Evolutionary conservation across 1,284 basidiomycete genomes (phyloP).

Genomic region (Volvariella surrecta): DNA sequence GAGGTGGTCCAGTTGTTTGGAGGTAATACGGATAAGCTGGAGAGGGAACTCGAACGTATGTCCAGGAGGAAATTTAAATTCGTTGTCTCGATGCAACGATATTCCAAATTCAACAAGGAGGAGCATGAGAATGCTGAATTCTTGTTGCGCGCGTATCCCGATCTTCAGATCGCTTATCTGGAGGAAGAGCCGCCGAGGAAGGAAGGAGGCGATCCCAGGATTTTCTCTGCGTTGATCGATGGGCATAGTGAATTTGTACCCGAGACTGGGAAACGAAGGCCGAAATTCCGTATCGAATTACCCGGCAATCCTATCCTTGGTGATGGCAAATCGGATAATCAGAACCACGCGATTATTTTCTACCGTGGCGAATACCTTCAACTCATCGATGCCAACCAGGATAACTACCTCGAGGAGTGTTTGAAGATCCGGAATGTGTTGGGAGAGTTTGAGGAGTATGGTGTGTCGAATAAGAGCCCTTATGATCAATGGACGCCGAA

Average conservation of each 20-base stretch:
- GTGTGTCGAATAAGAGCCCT: slow-evolving; percentile 86
- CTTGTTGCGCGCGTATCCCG: slow-evolving; percentile 94
- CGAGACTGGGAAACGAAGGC: slow-evolving; percentile 82
- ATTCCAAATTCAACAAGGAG: slow-evolving; percentile 99
- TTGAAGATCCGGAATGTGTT: slow-evolving; percentile 97
- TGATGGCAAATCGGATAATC: slow-evolving; percentile 99
- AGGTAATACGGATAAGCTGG: slow-evolving; percentile 94
- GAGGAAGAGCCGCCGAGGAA: slow-evolving; percentile 92
- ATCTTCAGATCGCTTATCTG: slow-evolving; percentile 96
- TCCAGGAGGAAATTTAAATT: slow-evolving; percentile 98
- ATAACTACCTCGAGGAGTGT: slow-evolving; percentile 99
- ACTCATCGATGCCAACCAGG: slow-evolving; percentile 99
- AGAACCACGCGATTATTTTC: slow-evolving; percentile 99
- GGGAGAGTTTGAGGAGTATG: slow-evolving; percentile 96
- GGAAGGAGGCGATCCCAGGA: slow-evolving; percentile 83
- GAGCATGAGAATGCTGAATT: slow-evolving; percentile 99
- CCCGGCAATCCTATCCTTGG: slow-evolving; percentile 99
- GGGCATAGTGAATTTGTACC: slow-evolving; percentile 96
- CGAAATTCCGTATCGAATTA: slow-evolving; percentile 97
- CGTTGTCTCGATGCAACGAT: slow-evolving; percentile 98
- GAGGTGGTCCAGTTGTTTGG: slow-evolving; percentile 95
- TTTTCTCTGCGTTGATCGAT: slow-evolving; percentile 95
- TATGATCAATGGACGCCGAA: slow-evolving; percentile 92
- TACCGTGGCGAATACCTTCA: slow-evolving; percentile 99
- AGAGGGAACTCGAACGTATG: slow-evolving; percentile 97